phyloP scores from a whole-genome alignment of 1,284 basidiomycete genomes.

The Rhodotorula sp. region DNA sequence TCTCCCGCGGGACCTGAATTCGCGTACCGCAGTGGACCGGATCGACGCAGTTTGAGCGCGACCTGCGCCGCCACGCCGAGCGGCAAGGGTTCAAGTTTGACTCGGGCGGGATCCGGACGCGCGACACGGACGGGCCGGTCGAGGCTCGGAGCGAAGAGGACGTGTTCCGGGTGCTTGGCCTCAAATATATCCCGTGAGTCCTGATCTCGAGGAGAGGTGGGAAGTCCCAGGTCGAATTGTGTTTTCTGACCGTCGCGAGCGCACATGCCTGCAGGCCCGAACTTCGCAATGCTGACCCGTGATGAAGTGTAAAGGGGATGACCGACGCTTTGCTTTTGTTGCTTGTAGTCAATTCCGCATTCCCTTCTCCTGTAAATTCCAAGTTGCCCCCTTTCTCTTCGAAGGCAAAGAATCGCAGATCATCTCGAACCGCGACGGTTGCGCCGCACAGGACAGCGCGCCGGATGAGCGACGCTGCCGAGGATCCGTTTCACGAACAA shows the following conservation, averaged over 20 bases:
- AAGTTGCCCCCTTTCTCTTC: neutral
- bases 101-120: conserved; percentile 28
- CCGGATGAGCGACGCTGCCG: conserved; percentile 1
- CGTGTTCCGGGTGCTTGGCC: conserved; percentile 48
- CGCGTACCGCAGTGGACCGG: conserved; percentile 59
- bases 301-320: neutral
- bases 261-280: neutral
- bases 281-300: conserved; percentile 9
- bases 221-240: neutral
- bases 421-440: too few relatives aligned
- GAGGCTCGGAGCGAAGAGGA: conserved; percentile 28
- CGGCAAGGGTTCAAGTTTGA: conserved; percentile 71
- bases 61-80: conserved; percentile 57
- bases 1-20: neutral
- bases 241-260: too few relatives aligned
- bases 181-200: conserved; percentile 49
- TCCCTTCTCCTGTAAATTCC: neutral
- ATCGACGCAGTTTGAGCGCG: conserved; percentile 75
- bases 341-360: neutral
- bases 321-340: neutral
- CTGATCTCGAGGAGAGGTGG: neutral
- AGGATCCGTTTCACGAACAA: conserved; percentile 9
- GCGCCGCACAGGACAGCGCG: too few relatives aligned
- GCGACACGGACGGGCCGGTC: conserved; percentile 8
- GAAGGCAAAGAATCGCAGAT: neutral